These are phyloP conservation scores for Yamadazyma triangularis DNA, from an alignment of 1,139 yeast genomes.

Conservation along the genomic window DNA sequence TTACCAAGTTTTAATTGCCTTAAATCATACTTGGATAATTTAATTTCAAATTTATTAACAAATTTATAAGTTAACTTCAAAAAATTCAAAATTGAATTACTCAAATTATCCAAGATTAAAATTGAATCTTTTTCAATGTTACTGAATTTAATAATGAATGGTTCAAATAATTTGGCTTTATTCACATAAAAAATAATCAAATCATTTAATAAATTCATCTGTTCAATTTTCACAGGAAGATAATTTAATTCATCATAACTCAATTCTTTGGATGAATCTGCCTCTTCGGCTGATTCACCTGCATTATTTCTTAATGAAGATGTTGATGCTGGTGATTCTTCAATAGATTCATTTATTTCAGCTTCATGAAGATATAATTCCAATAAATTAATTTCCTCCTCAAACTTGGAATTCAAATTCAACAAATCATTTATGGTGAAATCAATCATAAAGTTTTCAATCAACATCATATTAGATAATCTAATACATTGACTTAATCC, in stretches of 20 bases:
- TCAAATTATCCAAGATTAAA: slow-evolving; percentile 25
- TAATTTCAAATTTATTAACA: slow-evolving; percentile 11
- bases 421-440: slow-evolving; percentile 37
- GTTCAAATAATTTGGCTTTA: slow-evolving; percentile 49
- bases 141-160: slow-evolving; percentile 38
- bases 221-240: slow-evolving; percentile 29
- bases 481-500: slow-evolving; percentile 49
- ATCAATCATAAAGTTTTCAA: slow-evolving; percentile 48
- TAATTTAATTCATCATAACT: slow-evolving; percentile 14
- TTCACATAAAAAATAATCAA: slow-evolving; percentile 44
- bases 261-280: slow-evolving; percentile 9
- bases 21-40: slow-evolving; percentile 16
- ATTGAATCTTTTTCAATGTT: slow-evolving; percentile 23
- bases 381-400: slow-evolving; percentile 33
- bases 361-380: slow-evolving; percentile 14
- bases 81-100: slow-evolving; percentile 35
- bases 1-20: slow-evolving; percentile 27
- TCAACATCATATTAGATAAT: slow-evolving; percentile 46
- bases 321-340: not conserved
- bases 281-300: slow-evolving; percentile 1
- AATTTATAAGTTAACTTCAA: slow-evolving; percentile 24
- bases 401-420: slow-evolving; percentile 36
- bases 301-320: not conserved
- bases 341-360: slow-evolving; percentile 15
- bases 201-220: slow-evolving; percentile 37